These are phyloP conservation scores for Trichoderma arundinaceum DNA, from an alignment of 2,329 filamentous ascomycete species.

Conservation along the genomic window DNA sequence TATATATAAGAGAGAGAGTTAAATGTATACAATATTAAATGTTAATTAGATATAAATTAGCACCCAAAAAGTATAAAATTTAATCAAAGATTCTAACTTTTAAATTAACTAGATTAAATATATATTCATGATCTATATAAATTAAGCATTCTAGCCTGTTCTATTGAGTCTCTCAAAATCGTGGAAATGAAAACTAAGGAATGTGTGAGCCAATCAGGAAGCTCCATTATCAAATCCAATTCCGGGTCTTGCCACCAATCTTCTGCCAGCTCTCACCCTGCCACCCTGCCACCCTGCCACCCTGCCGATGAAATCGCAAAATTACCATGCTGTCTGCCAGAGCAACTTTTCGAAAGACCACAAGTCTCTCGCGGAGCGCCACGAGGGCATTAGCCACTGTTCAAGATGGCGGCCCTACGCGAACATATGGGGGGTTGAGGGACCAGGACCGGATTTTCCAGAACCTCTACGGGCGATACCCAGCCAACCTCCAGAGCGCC, in stretches of 20 bases:
- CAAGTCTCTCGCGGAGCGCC: constrained; percentile 51
- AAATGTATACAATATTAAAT: background rate
- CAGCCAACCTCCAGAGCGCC: constrained; percentile 87
- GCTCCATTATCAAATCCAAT: constrained; percentile 27
- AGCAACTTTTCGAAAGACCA: constrained; percentile 49
- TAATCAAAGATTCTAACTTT: background rate
- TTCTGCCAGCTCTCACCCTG: constrained; percentile 43
- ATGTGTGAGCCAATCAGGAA: constrained; percentile 17
- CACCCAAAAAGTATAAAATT: background rate
- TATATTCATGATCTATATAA: background rate
- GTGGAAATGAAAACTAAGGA: constrained; percentile 5
- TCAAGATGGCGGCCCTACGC: constrained; percentile 73
- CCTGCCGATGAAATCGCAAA: constrained; percentile 37
- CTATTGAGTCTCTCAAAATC: background rate
- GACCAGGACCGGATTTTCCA: constrained; percentile 99
- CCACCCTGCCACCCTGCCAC: constrained; percentile 29
- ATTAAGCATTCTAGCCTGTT: background rate
- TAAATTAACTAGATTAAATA: background rate
- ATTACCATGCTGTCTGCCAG: constrained; percentile 54
- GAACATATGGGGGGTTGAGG: constrained; percentile 81
- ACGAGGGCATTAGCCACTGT: constrained; percentile 80
- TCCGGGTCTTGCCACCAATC: constrained; percentile 39
- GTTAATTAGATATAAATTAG: background rate
- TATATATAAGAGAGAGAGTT: too few relatives aligned
- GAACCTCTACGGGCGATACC: constrained; percentile 94